Evolutionary conservation across 768 basidiomycete genomes (phyloP), one percentile per base, ranked within the genome.

Genomic region (Auricularia heimuer): DNA sequence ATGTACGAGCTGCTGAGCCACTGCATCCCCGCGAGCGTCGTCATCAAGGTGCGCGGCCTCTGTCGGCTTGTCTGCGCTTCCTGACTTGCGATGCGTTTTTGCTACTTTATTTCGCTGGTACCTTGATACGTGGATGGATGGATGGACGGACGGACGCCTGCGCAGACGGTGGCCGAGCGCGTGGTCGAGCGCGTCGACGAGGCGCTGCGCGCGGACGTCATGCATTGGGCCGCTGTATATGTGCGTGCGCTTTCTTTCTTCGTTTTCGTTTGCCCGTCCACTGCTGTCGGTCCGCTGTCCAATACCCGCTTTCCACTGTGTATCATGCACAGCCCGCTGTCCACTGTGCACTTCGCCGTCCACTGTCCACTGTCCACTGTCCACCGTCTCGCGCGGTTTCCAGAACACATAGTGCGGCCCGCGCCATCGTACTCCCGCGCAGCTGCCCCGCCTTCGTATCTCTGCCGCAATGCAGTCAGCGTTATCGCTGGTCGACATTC

Each of bases 171-270:
- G 45, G 90, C 95, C 16, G 92, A 93, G 65, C 83, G 87, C 7
- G 83, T 98, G 16, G 86, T 94, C 33, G 89, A 93, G 58, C 83
- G 85, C 66, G 90, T 96, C 3, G 95, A 98, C 73, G 94, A 98
- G 73, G 81, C 81, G 62, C 73, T 99, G 65, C 97, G 95, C 76
- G 85, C 89, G 0, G 94, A 98, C 70, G 87, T 98, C 69, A 91
- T 98, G 81, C 94, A 97, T 72, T 98, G 95, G 95, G 93, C 96
- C 3, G 94, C 97, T 29, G 89, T 96, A 73, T 98, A 98, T 74
- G 94, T 94, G 71, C 67, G 90, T 77, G 18, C 47, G 14, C 8
- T 18, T 21, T 6, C 51, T 33, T 47, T n/a, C 14, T 10, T 29
- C 54, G 44, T 6, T 56, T 34, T 51, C 24, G 16, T 10, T 29